These are phyloP conservation scores for Plasmodium falciparum DNA, from an alignment of 169 alveolate species.

Conservation along the genomic window DNA sequence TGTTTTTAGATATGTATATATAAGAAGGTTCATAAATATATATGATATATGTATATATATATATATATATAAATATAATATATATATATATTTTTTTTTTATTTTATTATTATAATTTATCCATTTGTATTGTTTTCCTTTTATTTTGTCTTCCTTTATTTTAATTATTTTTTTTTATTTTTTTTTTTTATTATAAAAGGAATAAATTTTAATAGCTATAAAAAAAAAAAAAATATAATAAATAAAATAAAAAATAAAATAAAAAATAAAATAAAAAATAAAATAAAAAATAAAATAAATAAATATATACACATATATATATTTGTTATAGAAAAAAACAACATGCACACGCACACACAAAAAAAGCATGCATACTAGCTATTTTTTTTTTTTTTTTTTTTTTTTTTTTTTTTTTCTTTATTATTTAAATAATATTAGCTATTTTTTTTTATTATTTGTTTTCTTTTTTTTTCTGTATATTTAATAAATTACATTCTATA, in stretches of 20 bases:
- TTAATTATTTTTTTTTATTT: background rate
- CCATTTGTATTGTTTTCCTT: background rate
- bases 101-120: too few relatives aligned
- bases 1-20: background rate
- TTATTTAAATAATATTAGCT: background rate
- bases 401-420: background rate
- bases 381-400: conserved; percentile 29
- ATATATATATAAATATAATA: too few relatives aligned
- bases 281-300: too few relatives aligned
- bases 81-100: too few relatives aligned
- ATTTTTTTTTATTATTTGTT: background rate
- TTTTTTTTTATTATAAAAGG: conserved; percentile 1
- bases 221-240: conserved; percentile 1
- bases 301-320: background rate
- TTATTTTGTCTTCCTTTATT: background rate
- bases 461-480: conserved; percentile 11
- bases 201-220: background rate
- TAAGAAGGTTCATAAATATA: background rate
- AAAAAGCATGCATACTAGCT: conserved; percentile 34
- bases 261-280: too few relatives aligned
- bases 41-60: too few relatives aligned
- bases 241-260: too few relatives aligned
- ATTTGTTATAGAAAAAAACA: conserved; percentile 6
- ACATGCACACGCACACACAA: conserved; percentile 32
- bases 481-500: conserved; percentile 3